phyloP scores from a whole-genome alignment of 2,329 filamentous ascomycete genomes.

The Emergomyces pasteurianus region DNA sequence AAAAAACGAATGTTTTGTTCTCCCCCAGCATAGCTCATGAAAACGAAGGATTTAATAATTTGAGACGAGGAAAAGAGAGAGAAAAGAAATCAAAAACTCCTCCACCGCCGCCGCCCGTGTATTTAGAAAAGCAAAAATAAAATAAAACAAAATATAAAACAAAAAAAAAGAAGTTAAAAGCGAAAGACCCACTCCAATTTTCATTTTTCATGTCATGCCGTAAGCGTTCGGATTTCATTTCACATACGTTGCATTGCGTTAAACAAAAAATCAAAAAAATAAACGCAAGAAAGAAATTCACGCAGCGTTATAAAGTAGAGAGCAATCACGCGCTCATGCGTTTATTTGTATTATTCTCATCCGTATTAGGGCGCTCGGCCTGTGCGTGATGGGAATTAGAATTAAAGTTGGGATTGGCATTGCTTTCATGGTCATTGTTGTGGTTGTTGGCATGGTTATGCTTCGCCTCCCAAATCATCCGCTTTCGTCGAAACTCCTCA shows the following conservation, averaged over 20 bases:
- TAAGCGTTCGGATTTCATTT: background rate
- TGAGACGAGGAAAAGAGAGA: background rate
- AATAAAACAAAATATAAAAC: background rate
- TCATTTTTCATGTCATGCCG: background rate
- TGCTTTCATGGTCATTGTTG: background rate
- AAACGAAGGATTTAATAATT: background rate
- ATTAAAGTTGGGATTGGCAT: background rate
- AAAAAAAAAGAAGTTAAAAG: background rate
- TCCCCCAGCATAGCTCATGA: background rate
- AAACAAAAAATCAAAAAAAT: background rate
- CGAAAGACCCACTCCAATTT: background rate
- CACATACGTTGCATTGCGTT: background rate
- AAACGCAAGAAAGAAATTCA: background rate
- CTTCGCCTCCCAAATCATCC: constrained; percentile 37
- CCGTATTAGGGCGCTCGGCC: background rate
- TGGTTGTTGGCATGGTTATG: background rate
- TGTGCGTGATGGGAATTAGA: background rate
- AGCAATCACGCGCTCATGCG: background rate
- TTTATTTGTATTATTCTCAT: background rate
- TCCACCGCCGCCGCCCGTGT: background rate
- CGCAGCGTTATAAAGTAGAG: background rate
- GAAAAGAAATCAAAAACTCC: background rate
- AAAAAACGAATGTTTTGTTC: background rate
- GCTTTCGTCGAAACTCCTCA: constrained; percentile 37
- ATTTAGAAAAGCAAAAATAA: background rate